phyloP scores from a whole-genome alignment of 2,329 filamentous ascomycete species.

The Podosphaera aphanis region DNA sequence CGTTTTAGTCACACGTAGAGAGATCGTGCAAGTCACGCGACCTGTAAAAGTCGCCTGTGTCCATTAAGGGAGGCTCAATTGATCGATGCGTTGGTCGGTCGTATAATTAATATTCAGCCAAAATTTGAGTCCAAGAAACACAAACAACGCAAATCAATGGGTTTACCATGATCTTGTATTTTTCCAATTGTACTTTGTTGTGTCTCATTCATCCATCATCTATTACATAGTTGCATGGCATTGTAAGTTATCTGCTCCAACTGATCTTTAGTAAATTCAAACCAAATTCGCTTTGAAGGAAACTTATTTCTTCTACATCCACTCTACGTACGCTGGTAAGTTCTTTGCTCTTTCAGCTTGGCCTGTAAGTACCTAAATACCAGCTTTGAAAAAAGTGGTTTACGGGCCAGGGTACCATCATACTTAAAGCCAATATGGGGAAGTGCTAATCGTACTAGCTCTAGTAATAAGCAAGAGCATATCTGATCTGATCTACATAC shows the following conservation, averaged over 20 bases:
- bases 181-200: no score
- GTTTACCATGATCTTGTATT: no score
- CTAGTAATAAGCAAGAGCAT: neutral
- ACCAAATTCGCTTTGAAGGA: neutral
- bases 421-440: neutral
- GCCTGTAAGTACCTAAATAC: neutral
- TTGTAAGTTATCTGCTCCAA: neutral
- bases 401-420: neutral
- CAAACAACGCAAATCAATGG: no score
- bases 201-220: neutral
- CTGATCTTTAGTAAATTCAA: neutral
- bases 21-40: no score
- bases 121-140: no score
- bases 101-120: no score
- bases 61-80: no score
- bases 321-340: neutral
- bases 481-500: conserved; percentile 4
- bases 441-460: neutral
- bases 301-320: neutral
- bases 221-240: neutral
- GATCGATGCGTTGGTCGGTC: no score
- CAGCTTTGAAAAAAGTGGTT: neutral
- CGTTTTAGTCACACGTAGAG: no score
- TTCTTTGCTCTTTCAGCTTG: neutral
- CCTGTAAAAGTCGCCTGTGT: no score